Conservation (phyloP, 2,329 filamentous ascomycete genomes). For the Colletotrichum sp. region DNA sequence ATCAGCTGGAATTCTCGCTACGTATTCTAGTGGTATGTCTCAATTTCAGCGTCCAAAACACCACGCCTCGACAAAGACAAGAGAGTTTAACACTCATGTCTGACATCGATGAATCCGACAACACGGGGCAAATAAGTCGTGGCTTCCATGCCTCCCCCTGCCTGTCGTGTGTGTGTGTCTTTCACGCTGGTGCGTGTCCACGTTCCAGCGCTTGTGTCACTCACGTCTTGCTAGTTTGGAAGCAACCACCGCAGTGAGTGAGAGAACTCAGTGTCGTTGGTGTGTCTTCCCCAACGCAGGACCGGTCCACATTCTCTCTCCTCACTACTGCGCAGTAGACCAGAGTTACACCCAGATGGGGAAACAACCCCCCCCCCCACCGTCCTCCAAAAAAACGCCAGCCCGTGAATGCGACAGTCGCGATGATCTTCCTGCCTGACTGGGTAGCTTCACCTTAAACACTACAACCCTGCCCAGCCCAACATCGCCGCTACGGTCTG, state of each 20-base stretch:
- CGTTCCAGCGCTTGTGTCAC: neutral
- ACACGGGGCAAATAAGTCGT: neutral
- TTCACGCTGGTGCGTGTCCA: neutral
- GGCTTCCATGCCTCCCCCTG: neutral
- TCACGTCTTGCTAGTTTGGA: neutral
- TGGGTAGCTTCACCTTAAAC: neutral
- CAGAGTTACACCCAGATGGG: neutral
- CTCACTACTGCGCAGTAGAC: neutral
- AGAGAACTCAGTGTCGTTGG: neutral
- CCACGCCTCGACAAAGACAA: neutral
- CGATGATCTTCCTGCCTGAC: neutral
- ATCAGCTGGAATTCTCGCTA: neutral
- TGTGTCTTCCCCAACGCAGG: neutral
- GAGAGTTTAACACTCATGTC: neutral
- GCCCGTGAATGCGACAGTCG: neutral
- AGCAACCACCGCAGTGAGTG: neutral
- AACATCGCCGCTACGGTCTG: neutral
- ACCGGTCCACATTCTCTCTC: neutral
- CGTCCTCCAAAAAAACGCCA: neutral
- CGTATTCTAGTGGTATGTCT: neutral
- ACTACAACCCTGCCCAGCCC: neutral
- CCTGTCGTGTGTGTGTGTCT: neutral
- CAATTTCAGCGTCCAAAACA: neutral
- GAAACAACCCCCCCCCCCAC: neutral
- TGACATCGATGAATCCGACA: neutral